Conservation (phyloP, 2,329 filamentous ascomycete genomes). For the Ophiocordyceps camponoti-saundersi region DNA sequence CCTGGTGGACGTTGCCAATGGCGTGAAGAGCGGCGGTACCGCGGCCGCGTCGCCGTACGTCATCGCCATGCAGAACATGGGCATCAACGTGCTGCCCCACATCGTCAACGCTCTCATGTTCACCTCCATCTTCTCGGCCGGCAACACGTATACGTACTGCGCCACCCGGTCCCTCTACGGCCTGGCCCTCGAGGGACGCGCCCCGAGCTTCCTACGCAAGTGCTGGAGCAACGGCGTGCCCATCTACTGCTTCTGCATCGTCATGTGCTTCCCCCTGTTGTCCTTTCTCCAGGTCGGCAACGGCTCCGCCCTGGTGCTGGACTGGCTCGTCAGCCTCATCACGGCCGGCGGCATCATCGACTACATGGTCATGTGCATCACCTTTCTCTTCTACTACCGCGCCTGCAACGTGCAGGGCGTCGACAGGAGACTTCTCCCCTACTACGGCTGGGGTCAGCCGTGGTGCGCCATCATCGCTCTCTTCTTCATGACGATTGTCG, state of each 20-base stretch:
- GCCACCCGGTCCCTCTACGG: constrained; percentile 32
- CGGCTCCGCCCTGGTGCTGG: constrained; percentile 30
- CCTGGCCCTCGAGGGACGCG: constrained; percentile 31
- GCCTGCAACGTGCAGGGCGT: constrained; percentile 35
- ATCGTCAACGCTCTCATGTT: constrained; percentile 37
- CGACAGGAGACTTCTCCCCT: constrained; percentile 36
- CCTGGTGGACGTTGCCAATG: constrained; percentile 31
- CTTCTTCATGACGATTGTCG: constrained; percentile 22
- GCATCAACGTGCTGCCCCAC: constrained; percentile 34
- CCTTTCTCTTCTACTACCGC: constrained; percentile 29
- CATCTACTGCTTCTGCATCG: constrained; percentile 36
- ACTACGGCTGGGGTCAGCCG: constrained; percentile 40
- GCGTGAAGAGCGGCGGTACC: constrained; percentile 17
- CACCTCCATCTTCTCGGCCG: constrained; percentile 26
- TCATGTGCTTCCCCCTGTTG: constrained; percentile 34
- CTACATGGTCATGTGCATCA: constrained; percentile 36
- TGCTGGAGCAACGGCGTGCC: constrained; percentile 44
- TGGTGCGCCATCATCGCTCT: constrained; percentile 34
- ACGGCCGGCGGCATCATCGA: constrained; percentile 43
- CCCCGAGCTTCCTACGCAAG: constrained; percentile 34
- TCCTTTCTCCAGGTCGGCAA: constrained; percentile 33
- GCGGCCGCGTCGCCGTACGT: constrained; percentile 45
- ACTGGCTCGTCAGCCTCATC: constrained; percentile 37
- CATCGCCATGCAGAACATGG: constrained; percentile 41
- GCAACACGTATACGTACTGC: constrained; percentile 34